Evolutionary conservation across 805 yeast genomes (phyloP), one percentile per base, ranked within the genome.

Genomic region (Saccharomycopsis schoenii): DNA sequence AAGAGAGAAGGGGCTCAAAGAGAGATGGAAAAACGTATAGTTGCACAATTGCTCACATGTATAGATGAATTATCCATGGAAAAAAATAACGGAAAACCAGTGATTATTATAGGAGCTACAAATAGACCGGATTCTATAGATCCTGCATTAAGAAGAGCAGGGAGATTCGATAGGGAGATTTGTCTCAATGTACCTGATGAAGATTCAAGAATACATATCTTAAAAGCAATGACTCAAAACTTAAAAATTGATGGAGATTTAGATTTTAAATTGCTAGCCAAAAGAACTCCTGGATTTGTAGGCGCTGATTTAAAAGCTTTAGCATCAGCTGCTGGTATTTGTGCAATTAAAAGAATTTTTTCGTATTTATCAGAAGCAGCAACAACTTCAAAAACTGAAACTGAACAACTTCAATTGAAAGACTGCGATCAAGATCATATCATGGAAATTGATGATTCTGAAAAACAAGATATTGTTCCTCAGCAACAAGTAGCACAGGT

Each of bases 1-100:
- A 94, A 94, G 70, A 82, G 99, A 74, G 99, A 94, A 71, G 96
- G 96, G 34, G 98, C 97, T 2, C 97, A 91, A 72, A 79, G 99
- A 67, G 99, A 94, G 74, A 94, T 94, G 98, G 99, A 94, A 71
- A 82, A 94, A 66, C 80, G 99, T 71, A 93, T 94, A 37, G 99
- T 94, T 1, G 98, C 98, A 0, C 99, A 94, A 71, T 77, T 94
- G 64, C 77, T 94, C 52, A 94, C 99, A 0, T 86, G 96, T 36
- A 92, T 94, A 88, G 99, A 94, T 73, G 97, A 91, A 69, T 74
- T 94, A 47, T 80, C 96, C 1, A 74, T 93, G 63, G 96, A 87
- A 51, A 91, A 92, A 65, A 93, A 97, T 0, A 88, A 81, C 58
- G 97, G 97, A 1, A 88, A 88, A 64, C 97, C 98, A 0, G 97